Evolutionary conservation across 1,284 basidiomycete genomes (phyloP).

Genomic region (Mrakiaceae sp.): DNA sequence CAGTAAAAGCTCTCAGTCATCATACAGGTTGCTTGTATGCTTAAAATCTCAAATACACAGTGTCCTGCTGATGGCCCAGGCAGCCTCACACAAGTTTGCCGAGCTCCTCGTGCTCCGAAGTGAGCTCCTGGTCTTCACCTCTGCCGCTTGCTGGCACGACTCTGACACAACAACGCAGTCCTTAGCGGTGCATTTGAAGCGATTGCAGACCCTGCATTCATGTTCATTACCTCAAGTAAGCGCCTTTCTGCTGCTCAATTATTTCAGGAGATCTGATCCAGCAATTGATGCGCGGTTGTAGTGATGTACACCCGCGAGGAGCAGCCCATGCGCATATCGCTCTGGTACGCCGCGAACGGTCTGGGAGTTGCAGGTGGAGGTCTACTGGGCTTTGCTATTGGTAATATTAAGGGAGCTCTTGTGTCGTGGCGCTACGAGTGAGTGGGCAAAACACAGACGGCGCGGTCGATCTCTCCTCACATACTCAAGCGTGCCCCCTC

Average conservation of each 20-base stretch:
- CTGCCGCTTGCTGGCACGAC: neutral
- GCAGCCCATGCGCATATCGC: slow-evolving; percentile 31
- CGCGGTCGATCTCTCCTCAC: neutral
- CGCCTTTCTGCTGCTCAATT: neutral
- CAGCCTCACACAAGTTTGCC: slow-evolving; percentile 37
- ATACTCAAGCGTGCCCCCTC: neutral
- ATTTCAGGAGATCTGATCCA: neutral
- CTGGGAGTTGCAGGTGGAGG: slow-evolving; percentile 33
- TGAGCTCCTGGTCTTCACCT: slow-evolving; percentile 22
- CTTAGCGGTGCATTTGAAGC: slow-evolving; percentile 39
- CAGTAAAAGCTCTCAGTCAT: neutral
- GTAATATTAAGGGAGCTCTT: slow-evolving; percentile 33
- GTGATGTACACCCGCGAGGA: slow-evolving; percentile 32
- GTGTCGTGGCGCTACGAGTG: slow-evolving; percentile 34
- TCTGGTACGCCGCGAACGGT: slow-evolving; percentile 34
- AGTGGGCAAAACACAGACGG: neutral
- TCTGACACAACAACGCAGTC: slow-evolving; percentile 23
- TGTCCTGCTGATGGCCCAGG: slow-evolving; percentile 39
- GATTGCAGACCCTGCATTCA: slow-evolving; percentile 34
- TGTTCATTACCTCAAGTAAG: slow-evolving; percentile 2
- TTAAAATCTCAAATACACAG: slow-evolving; percentile 24
- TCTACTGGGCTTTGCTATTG: slow-evolving; percentile 26
- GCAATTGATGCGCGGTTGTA: too few species aligned
- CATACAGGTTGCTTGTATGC: neutral
- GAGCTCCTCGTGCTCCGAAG: slow-evolving; percentile 19